A percentile compares a stretch with the other conserved stretches of the same genome.
phyloP scores from a whole-genome alignment of 192 early-diverging fungal genomes.

The Umbelopsis ramanniana region DNA sequence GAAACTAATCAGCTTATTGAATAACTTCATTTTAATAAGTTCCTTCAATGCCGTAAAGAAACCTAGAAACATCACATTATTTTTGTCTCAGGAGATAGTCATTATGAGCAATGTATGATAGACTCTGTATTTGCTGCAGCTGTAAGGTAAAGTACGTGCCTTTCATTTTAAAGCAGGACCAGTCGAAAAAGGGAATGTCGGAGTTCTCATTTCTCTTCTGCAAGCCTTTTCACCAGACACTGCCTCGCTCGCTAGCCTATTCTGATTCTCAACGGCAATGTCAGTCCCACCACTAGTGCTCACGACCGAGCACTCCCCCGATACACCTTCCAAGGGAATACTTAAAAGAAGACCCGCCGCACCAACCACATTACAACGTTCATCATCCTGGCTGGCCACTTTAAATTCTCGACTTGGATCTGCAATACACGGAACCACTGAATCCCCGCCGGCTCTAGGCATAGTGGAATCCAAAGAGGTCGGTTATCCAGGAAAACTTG shows the following conservation, averaged over 20 bases:
- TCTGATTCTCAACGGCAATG: neutral
- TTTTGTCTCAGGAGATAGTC: too few species aligned
- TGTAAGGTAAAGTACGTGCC: too few species aligned
- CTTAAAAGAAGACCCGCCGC: neutral
- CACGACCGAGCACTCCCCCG: neutral
- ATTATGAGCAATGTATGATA: too few species aligned
- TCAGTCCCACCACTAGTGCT: constrained; percentile 17
- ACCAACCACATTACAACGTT: constrained; percentile 7
- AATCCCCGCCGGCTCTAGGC: neutral
- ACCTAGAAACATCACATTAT: too few species aligned
- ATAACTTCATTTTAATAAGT: too few species aligned
- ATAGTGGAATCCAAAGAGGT: neutral
- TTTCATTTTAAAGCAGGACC: neutral
- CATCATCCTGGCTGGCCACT: constrained; percentile 14
- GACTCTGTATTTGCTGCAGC: too few species aligned
- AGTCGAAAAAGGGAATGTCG: constrained; percentile 4
- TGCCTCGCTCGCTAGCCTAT: neutral
- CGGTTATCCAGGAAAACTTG: neutral
- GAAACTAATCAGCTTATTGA: too few species aligned
- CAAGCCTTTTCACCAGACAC: neutral
- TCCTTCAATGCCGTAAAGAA: too few species aligned
- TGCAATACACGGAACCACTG: neutral
- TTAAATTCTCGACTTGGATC: constrained; percentile 16
- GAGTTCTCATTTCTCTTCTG: neutral
- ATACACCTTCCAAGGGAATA: neutral